A percentile compares a stretch with the other conserved stretches of the same genome.
Conservation (phyloP, 1,139 yeast genomes). For the Geotrichum cucujoidarum region DNA sequence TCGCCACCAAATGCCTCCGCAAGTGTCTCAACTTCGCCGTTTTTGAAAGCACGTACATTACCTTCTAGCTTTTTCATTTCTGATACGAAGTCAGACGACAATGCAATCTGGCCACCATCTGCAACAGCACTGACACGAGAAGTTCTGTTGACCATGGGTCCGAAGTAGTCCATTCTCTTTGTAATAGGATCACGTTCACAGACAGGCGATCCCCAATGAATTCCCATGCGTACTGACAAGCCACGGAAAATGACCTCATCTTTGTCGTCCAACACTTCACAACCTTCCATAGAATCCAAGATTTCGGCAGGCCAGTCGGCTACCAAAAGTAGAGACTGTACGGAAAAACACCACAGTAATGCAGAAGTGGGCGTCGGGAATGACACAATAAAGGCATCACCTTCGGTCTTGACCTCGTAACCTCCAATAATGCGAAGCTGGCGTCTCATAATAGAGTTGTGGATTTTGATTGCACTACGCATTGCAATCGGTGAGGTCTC, state of each 20-base stretch:
- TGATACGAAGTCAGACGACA: constrained; percentile 73
- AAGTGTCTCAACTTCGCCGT: constrained; percentile 37
- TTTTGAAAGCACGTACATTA: constrained; percentile 48
- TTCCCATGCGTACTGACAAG: constrained; percentile 92
- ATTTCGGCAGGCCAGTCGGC: constrained; percentile 98
- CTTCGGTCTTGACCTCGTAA: constrained; percentile 97
- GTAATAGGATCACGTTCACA: constrained; percentile 94
- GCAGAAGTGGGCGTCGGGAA: constrained; percentile 93
- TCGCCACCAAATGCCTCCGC: constrained; percentile 60
- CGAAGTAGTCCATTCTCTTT: constrained; percentile 95
- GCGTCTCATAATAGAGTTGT: constrained; percentile 90
- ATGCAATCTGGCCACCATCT: constrained; percentile 95
- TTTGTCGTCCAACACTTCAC: constrained; percentile 66
- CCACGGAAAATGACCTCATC: constrained; percentile 73
- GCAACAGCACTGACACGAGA: constrained; percentile 92
- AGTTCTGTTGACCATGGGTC: constrained; percentile 96
- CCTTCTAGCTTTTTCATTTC: constrained; percentile 60
- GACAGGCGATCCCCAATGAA: constrained; percentile 97
- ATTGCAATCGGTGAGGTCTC: constrained; percentile 88
- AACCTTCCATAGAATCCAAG: constrained; percentile 76
- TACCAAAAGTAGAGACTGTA: constrained; percentile 72
- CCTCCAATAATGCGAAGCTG: constrained; percentile 91
- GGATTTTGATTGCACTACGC: constrained; percentile 95
- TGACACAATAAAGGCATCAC: constrained; percentile 98
- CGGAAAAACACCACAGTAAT: constrained; percentile 88